These are phyloP conservation scores for Decorospora gaudefroyi DNA, from an alignment of 2,329 filamentous ascomycete species.

Conservation along the genomic window DNA sequence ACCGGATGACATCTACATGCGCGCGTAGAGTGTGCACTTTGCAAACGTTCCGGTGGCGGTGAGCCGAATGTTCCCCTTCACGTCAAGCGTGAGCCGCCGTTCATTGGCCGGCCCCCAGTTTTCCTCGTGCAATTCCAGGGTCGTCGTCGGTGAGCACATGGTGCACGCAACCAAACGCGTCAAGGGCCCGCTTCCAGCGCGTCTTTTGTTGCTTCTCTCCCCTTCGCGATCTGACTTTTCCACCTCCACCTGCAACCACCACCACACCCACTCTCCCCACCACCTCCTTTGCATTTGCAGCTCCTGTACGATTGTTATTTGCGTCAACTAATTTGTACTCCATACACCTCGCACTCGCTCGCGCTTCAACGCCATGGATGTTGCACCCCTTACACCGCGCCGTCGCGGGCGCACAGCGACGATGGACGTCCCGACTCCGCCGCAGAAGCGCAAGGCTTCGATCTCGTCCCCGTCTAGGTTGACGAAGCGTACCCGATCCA, in stretches of 20 bases:
- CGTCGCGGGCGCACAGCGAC: not conserved
- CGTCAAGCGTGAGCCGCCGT: not conserved
- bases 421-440: not conserved
- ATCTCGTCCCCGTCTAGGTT: not conserved
- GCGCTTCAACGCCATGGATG: not conserved
- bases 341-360: not conserved
- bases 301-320: not conserved
- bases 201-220: conserved; percentile 1
- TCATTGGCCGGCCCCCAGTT: not conserved
- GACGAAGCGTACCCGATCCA: not conserved
- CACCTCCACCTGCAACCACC: conserved; percentile 1
- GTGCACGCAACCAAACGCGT: not conserved
- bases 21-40: not conserved
- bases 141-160: not conserved
- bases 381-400: not conserved
- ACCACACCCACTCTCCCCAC: not conserved
- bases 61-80: conserved; percentile 1
- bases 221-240: not conserved
- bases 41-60: conserved; percentile 7
- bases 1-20: not conserved
- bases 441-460: conserved; percentile 9
- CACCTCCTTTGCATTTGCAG: not conserved
- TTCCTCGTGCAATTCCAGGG: not conserved
- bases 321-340: not conserved
- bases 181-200: not conserved